Base-by-base conservation (phyloP, 306 rosid genomes). In the Gastrolobium bilobum region DNA sequence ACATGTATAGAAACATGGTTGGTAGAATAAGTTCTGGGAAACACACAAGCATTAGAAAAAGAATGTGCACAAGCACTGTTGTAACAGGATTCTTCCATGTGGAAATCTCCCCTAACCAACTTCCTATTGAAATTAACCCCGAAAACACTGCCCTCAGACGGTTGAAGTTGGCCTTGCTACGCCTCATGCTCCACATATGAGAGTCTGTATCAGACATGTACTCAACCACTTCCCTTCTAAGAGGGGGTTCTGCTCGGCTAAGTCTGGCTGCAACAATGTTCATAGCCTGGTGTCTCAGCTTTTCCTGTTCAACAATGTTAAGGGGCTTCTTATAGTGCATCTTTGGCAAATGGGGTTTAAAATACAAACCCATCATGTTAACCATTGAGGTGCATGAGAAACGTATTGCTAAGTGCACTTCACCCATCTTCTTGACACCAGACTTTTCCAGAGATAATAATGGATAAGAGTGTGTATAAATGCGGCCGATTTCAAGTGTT, bases 161-260 rank as follows among this genome's bases (percentile, higher is more conserved):
- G 83, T 81, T 85, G 78, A 96, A 90, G 86, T 96, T 96, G 0
- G 99, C 99, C 88, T 96, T 96, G 93, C 98, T 96, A 1, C 96
- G 90, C 68, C 99, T 85, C 97, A 90, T 93, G 86, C 99, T 93
- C 96, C 96, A 96, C 13, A 90, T 84, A 81, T 96, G 97, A 76
- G 98, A 84, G 29, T 96, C 88, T 14, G 90, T 62, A 76, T 96
- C 97, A 43, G 97, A 93, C 96, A 96, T 87, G 89, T 87, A 91
- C 54, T 88, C 94, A 54, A 96, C 88, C 5, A 93, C 93, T 77
- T 96, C 99, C 71, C 43, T 90, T 78, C 92, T 85, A 0, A 96
- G 93, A 59, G 99, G 90, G 7, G 98, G 99, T 82, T 96, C 99
- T 1, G 98, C 81, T 7, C 99, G 82, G 58, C 89, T 75, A 7